These are phyloP conservation scores for Geranium brycei DNA, from an alignment of 345 rosid genomes.

Conservation along the genomic window DNA sequence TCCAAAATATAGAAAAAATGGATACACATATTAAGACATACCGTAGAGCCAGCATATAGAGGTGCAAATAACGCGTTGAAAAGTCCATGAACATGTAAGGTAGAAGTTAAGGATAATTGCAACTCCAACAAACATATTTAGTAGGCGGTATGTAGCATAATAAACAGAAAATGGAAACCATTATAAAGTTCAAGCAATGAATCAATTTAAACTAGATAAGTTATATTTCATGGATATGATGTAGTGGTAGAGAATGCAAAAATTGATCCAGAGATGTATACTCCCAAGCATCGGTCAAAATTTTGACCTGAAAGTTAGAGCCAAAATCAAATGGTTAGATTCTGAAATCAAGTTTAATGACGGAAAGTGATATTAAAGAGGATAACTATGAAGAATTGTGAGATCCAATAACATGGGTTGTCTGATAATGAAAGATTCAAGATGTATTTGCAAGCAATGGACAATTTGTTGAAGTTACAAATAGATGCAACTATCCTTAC, in stretches of 20 bases:
- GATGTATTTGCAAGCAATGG: background rate
- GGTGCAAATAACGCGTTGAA: constrained; percentile 87
- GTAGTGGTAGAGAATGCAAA: constrained; percentile 88
- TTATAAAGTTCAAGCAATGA: background rate
- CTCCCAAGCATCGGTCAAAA: constrained; percentile 80
- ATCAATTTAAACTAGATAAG: background rate
- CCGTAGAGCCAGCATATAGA: constrained; percentile 66
- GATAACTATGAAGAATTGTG: background rate
- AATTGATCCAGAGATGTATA: constrained; percentile 71
- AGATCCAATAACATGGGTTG: background rate
- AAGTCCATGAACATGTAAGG: constrained; percentile 81
- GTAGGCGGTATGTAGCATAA: background rate
- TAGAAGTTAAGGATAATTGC: constrained; percentile 36
- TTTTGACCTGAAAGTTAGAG: constrained; percentile 51
- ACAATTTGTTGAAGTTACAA: too few species aligned
- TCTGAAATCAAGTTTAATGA: constrained; percentile 5
- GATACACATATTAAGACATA: constrained; percentile 17
- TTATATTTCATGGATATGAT: constrained; percentile 50
- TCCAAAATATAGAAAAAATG: constrained; percentile 4
- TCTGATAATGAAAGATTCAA: background rate
- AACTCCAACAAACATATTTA: background rate
- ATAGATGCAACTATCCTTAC: too few species aligned
- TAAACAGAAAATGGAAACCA: too few species aligned
- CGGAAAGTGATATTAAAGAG: constrained; percentile 5
- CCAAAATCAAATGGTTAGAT: constrained; percentile 8